Evolutionary conservation across 2,329 filamentous ascomycete genomes (phyloP).

Genomic region (Pseudocercospora cruenta): DNA sequence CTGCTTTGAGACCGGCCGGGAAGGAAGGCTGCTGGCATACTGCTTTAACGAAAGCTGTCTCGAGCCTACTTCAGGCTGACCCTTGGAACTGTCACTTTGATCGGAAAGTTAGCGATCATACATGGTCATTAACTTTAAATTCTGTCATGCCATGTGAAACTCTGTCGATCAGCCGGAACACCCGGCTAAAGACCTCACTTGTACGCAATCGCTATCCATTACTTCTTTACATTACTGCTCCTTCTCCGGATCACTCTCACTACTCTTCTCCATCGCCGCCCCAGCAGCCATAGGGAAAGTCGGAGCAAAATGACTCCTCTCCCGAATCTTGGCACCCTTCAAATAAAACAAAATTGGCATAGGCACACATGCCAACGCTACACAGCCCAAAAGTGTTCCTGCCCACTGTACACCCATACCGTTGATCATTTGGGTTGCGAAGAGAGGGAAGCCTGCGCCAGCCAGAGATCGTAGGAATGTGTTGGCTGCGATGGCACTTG

Average conservation of each 20-base stretch:
- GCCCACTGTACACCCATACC: constrained; percentile 56
- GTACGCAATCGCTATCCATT: background rate
- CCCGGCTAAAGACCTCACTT: background rate
- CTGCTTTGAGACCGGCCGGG: no score
- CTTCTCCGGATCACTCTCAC: constrained; percentile 21
- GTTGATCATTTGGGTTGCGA: constrained; percentile 59
- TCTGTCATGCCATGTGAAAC: background rate
- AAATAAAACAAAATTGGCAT: constrained; percentile 51
- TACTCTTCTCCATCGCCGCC: constrained; percentile 18
- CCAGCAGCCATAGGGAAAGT: constrained; percentile 22
- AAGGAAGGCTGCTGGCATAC: no score
- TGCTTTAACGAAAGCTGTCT: no score
- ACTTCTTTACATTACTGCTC: background rate
- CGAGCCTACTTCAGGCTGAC: background rate
- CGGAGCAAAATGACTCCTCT: constrained; percentile 47
- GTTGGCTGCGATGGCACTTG: constrained; percentile 59
- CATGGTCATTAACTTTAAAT: background rate
- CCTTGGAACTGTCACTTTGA: background rate
- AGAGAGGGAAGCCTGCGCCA: constrained; percentile 58
- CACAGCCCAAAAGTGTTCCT: constrained; percentile 49
- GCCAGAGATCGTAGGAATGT: constrained; percentile 57
- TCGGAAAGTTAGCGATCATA: background rate
- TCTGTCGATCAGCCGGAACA: background rate
- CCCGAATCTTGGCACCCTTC: constrained; percentile 48
- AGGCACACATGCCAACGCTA: constrained; percentile 48